Conservation (phyloP, 2,329 filamentous ascomycete genomes). For the Tolypocladium sp. region DNA sequence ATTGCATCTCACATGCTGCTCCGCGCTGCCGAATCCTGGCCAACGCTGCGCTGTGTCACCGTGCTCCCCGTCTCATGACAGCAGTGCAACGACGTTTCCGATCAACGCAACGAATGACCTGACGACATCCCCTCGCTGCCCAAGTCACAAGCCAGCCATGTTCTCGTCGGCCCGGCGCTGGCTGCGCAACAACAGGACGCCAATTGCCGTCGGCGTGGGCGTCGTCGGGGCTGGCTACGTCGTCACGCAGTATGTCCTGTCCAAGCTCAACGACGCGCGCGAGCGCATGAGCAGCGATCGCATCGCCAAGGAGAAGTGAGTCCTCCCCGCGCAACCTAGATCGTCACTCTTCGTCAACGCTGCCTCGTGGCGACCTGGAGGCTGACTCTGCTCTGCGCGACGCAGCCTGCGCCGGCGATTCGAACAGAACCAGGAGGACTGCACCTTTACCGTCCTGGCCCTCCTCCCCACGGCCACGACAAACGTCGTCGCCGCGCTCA, state of each 20-base stretch:
- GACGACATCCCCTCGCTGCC: not conserved
- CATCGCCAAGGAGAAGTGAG: constrained; percentile 93
- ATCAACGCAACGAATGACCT: not conserved
- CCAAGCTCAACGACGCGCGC: constrained; percentile 84
- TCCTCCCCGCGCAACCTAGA: not conserved
- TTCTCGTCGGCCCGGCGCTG: constrained; percentile 72
- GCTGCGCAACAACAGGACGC: constrained; percentile 85
- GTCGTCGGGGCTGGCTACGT: constrained; percentile 86
- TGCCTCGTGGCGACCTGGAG: not conserved
- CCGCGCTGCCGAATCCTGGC: not conserved
- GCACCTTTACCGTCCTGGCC: constrained; percentile 94
- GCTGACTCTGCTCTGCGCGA: not conserved
- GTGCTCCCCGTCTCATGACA: not conserved
- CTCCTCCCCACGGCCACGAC: constrained; percentile 85
- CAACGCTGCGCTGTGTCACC: not conserved
- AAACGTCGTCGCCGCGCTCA: constrained; percentile 77
- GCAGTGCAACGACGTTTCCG: not conserved
- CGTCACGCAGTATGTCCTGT: constrained; percentile 83
- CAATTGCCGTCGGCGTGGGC: constrained; percentile 78
- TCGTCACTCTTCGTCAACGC: not conserved
- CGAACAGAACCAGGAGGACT: constrained; percentile 98
- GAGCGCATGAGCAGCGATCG: constrained; percentile 95
- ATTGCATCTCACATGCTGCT: not conserved
- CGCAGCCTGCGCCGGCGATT: constrained; percentile 83
- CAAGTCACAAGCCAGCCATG: constrained; percentile 31